Evolutionary conservation across 2,329 filamentous ascomycete genomes (phyloP).

Genomic region (Didymella lethalis): DNA sequence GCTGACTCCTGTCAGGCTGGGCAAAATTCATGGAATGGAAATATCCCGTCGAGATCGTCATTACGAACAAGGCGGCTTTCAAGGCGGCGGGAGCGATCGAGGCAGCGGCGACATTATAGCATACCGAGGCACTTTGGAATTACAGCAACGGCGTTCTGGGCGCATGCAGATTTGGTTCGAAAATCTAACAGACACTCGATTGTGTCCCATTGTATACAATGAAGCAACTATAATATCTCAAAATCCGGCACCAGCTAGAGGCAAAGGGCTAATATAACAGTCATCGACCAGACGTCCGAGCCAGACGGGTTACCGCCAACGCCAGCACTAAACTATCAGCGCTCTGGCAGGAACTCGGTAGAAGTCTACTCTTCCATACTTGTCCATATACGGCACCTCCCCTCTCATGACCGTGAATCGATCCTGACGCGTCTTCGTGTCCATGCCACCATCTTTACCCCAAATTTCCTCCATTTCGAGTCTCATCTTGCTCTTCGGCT

Average conservation of each 20-base stretch:
- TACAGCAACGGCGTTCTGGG: conserved; percentile 21
- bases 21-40: conserved; percentile 94
- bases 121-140: neutral
- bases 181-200: neutral
- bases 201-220: neutral
- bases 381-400: neutral
- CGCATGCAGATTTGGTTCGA: neutral
- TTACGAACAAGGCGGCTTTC: conserved; percentile 57
- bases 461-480: neutral
- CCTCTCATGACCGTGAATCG: neutral
- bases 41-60: conserved; percentile 77
- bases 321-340: neutral
- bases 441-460: neutral
- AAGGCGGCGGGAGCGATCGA: conserved; percentile 57
- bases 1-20: conserved; percentile 72
- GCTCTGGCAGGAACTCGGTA: neutral
- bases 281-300: neutral
- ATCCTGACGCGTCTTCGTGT: neutral
- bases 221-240: neutral
- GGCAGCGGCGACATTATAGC: conserved; percentile 55
- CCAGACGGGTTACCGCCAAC: neutral
- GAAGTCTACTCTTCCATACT: neutral
- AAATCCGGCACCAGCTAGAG: neutral
- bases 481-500: neutral
- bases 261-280: neutral